Base-by-base conservation (phyloP, 2,329 filamentous ascomycete genomes). In the Leptosphaerulina australis region DNA sequence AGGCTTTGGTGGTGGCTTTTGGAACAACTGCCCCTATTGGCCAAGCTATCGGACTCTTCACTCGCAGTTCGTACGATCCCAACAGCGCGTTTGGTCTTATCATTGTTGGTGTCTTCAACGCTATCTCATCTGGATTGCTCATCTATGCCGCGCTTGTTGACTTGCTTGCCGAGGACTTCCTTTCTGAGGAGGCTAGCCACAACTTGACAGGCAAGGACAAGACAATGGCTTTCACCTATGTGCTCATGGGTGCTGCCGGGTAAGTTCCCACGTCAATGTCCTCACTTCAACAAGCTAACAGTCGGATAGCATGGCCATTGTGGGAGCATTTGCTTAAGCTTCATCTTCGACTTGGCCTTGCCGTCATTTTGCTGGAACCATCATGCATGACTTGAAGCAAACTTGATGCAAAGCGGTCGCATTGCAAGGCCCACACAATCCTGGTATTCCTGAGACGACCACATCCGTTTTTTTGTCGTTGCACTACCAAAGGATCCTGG, bases 91-190 rank as follows among this genome's bases (percentile, higher is more conserved):
- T 86, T 48, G 84, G 83, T 24, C 67, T 87, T 21, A 84, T 87
- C 50, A 79, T 87, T 39, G 83, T 87, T 9, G 84, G 84, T 35
- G 68, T 83, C 0, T 87, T 86, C 70, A 87, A 87, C 60, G 83
- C 84, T 20, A 86, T 87, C 76, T 86, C 83, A 1, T 84, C 72
- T 20, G 83, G 83, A 64, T 76, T 86, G 21, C 68, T 86, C 5
- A 79, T 86, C 41, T 86, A 85, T 61, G 83, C 83, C 30, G 81
- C 84, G 2, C 73, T 86, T 5, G 84, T 87, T 2, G 84, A 87
- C 64, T 70, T 87, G 22, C 70, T 87, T 26, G 83, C 83, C 4
- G 83, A 86, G 60, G 84, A 87, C 63, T 87, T 87, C 71, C 73
- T 87, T 14, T 85, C 83, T 0, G 71, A 74, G 29, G 71, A 73